Base-by-base conservation (phyloP, 2,329 filamentous ascomycete species). In the Colletotrichum orchidophilum region DNA sequence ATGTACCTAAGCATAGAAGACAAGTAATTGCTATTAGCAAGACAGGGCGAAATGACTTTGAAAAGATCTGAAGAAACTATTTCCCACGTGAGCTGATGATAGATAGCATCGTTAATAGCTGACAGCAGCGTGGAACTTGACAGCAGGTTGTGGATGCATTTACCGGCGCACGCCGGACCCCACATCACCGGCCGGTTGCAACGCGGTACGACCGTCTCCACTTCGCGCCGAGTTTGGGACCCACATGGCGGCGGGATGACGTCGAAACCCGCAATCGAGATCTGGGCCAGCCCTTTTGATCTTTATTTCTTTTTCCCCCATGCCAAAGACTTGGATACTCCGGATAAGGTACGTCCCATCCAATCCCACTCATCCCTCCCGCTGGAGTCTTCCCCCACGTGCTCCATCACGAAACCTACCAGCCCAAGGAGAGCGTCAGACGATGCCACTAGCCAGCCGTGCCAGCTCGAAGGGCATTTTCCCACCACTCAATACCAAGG, bases 241-340 rank as follows among this genome's bases (percentile, higher is more conserved):
- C 53, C 55, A 49, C 24, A 15, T 18, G 11, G 42, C 52, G 46
- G 64, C 58, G 64, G 57, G 68, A 71, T 71, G 68, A 71, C 68
- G 68, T 71, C 68, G 68, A 26, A 58, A 29, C 53, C 64, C 68
- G 64, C 57, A 71, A 71, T 71, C 68, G 58, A 62, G 68, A 71
- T 71, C 64, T 67, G 54, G 31, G 46, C 63, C 68, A n/a, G 50
- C 24, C 60, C 33, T 57, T 26, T 55, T 50, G 63, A 46, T 21
- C 39, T 46, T 46, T 46, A 46, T 46, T 46, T 46, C 18, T 46
- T 46, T 46, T 5, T 18, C 0, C 39, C 18, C 39, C n/a, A n/a
- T n/a, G n/a, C n/a, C n/a, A n/a, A n/a, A n/a, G n/a, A 21, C 39
- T 5, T 46, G 39, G 18, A 46, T 46, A 46, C 39, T n/a, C n/a